Conservation (phyloP, 192 early-diverging fungal species). For the Lunasporangiospora selenospora region DNA sequence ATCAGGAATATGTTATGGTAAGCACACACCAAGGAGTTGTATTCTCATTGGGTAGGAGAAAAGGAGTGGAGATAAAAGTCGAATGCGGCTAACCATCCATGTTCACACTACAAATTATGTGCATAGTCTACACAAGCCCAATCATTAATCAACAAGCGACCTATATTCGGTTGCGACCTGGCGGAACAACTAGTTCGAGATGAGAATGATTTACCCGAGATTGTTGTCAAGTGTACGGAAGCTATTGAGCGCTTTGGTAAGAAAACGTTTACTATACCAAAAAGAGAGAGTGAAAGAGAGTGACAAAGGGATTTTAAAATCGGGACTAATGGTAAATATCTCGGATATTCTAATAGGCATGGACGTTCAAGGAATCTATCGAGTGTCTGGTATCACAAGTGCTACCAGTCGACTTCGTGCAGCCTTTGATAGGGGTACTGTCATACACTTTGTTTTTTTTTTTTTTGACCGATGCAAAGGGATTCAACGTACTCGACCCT, state of each 20-base stretch:
- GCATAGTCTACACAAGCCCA: constrained; percentile 60
- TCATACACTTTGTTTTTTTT: neutral
- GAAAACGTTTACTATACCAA: too few species aligned
- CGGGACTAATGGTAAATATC: neutral
- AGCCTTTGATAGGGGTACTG: constrained; percentile 75
- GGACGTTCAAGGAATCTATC: constrained; percentile 87
- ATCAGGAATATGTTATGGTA: constrained; percentile 41
- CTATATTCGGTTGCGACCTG: constrained; percentile 86
- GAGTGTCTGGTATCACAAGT: constrained; percentile 82
- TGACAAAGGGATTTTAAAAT: neutral
- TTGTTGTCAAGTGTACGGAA: constrained; percentile 82
- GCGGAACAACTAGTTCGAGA: constrained; percentile 75
- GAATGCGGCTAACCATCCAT: neutral
- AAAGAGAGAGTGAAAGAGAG: neutral
- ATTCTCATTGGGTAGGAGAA: too few species aligned
- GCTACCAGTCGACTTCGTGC: constrained; percentile 75
- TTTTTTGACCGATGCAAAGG: neutral
- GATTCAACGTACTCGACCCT: neutral
- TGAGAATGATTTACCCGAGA: constrained; percentile 71
- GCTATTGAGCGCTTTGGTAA: constrained; percentile 79
- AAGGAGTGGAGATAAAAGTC: neutral
- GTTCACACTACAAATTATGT: constrained; percentile 1
- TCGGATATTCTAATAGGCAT: constrained; percentile 51
- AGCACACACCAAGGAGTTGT: neutral
- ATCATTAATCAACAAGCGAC: constrained; percentile 70